A percentile compares a stretch with the other conserved stretches of the same genome.
Evolutionary conservation across 441 rosid genomes (phyloP).

Genomic region (Erodium chrysanthum): DNA sequence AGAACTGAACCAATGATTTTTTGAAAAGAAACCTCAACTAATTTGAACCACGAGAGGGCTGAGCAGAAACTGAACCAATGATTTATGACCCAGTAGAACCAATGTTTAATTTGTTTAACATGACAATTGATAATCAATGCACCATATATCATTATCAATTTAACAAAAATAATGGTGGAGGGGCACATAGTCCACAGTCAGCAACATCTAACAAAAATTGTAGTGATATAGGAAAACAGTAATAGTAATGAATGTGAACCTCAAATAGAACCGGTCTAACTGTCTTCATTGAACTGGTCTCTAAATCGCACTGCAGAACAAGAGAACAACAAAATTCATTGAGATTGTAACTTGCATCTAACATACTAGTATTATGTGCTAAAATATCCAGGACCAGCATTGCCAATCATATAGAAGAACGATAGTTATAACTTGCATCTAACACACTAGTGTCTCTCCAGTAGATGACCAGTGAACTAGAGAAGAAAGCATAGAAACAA

Average conservation of each 20-base stretch:
- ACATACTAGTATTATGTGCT: too few relatives aligned
- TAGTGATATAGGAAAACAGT: neutral
- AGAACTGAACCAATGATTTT: too few relatives aligned
- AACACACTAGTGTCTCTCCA: neutral
- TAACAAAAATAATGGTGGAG: neutral
- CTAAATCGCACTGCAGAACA: slow-evolving; percentile 54
- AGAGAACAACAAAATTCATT: slow-evolving; percentile 12
- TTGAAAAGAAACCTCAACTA: too few relatives aligned
- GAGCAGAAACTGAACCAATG: too few relatives aligned
- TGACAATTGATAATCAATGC: neutral
- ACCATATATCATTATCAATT: neutral
- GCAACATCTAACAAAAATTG: neutral
- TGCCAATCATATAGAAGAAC: neutral
- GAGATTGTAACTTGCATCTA: too few relatives aligned
- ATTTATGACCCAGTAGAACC: too few relatives aligned
- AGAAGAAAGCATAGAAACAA: neutral
- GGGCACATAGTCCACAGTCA: neutral
- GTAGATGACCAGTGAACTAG: neutral
- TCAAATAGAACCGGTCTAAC: slow-evolving; percentile 44
- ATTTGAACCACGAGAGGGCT: neutral
- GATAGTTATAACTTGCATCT: neutral
- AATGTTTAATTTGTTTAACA: neutral
- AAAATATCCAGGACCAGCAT: neutral
- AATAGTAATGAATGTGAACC: slow-evolving; percentile 26
- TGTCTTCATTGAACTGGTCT: slow-evolving; percentile 41